A percentile compares a stretch with the other conserved stretches of the same genome.
These are phyloP conservation scores for Capsicum rhomboideum DNA, from an alignment of 257 asterid genomes.

Conservation along the genomic window DNA sequence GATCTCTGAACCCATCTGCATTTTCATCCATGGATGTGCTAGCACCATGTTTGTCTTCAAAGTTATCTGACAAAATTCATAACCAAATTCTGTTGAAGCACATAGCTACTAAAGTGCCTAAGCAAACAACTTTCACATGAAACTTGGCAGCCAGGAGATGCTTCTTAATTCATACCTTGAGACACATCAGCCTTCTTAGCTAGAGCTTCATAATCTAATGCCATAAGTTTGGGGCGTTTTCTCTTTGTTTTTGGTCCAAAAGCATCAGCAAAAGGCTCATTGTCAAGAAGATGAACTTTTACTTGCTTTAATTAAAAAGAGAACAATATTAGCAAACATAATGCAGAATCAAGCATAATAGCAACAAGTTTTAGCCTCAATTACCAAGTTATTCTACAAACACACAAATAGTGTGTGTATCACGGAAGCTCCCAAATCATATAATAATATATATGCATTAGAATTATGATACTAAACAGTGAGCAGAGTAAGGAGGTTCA, in stretches of 20 bases:
- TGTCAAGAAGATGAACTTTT: constrained; percentile 91
- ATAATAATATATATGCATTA: background rate
- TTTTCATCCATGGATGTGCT: constrained; percentile 51
- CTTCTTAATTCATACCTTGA: constrained; percentile 56
- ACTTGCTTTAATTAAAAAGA: constrained; percentile 50
- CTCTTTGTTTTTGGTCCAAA: constrained; percentile 88
- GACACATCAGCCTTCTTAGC: constrained; percentile 75
- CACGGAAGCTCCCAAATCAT: background rate
- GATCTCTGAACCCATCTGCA: constrained; percentile 85
- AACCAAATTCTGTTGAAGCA: background rate
- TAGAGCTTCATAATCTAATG: constrained; percentile 68
- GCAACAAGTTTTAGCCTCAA: background rate
- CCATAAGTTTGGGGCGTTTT: constrained; percentile 70
- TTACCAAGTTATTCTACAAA: background rate
- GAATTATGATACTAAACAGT: background rate
- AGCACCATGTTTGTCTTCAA: constrained; percentile 66
- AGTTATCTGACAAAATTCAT: constrained; percentile 35
- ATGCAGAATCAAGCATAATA: background rate
- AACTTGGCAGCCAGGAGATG: background rate
- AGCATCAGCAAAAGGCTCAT: constrained; percentile 78
- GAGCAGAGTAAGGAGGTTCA: background rate
- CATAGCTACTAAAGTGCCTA: background rate
- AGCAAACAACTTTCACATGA: background rate
- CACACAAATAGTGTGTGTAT: background rate
- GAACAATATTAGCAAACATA: background rate